Percentiles rank a stretch among this genome's conserved stretches.
Conservation (phyloP, 345 rosid genomes). For the Arabis hirsuta region DNA sequence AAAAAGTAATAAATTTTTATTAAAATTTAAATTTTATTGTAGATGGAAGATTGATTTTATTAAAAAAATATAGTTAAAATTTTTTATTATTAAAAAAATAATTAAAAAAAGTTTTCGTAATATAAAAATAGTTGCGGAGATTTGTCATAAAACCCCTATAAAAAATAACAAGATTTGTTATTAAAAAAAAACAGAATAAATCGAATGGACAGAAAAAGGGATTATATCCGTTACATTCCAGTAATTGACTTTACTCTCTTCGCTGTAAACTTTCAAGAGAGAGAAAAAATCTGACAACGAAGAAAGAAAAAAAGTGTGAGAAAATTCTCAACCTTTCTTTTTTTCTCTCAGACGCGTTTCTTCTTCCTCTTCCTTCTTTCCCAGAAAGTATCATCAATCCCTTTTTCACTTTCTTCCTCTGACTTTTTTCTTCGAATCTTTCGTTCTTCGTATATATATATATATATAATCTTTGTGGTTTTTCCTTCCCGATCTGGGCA, state of each 20-base stretch:
- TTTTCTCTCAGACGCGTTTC: constrained; percentile 30
- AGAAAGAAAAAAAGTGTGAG: constrained; percentile 16
- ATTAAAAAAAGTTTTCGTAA: too few relatives aligned
- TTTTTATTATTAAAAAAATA: background rate
- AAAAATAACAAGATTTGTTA: too few relatives aligned
- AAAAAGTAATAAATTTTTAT: too few relatives aligned
- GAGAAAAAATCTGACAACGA: constrained; percentile 36
- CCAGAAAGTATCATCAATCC: constrained; percentile 35
- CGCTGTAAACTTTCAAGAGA: constrained; percentile 22
- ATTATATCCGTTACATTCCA: constrained; percentile 32
- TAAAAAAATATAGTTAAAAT: background rate
- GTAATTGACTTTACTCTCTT: constrained; percentile 34
- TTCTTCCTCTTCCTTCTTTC: constrained; percentile 27
- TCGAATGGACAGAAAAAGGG: constrained; percentile 30
- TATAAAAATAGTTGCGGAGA: too few relatives aligned
- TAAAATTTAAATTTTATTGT: too few relatives aligned
- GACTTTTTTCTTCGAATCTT: constrained; percentile 31
- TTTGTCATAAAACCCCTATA: too few relatives aligned
- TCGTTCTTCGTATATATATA: constrained; percentile 23
- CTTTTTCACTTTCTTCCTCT: constrained; percentile 36
- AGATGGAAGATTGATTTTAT: too few relatives aligned
- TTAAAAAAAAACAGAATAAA: background rate
- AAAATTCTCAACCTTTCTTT: constrained; percentile 40
- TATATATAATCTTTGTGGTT: constrained; percentile 1
- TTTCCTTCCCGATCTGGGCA: constrained; percentile 21